phyloP scores from a whole-genome alignment of 225 moss, liverwort and hornwort species.

The Polytrichum commune region DNA sequence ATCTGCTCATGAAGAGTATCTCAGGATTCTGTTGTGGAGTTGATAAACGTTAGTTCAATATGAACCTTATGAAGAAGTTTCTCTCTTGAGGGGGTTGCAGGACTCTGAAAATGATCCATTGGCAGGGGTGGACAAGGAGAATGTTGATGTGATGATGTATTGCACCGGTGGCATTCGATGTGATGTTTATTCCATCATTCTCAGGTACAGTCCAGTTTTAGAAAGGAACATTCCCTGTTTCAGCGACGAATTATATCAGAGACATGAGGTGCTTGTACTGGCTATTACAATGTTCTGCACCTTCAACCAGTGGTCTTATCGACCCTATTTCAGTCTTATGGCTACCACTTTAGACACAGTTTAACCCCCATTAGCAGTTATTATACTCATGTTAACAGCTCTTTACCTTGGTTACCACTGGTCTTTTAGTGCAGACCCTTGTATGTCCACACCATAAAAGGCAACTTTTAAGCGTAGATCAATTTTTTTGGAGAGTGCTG shows the following conservation, averaged over 20 bases:
- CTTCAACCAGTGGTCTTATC: too few relatives aligned
- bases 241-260: too few relatives aligned
- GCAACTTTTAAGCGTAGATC: too few relatives aligned
- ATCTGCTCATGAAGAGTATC: too few relatives aligned
- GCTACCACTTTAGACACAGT: background rate
- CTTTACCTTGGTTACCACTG: background rate
- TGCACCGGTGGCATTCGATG: slow-evolving; percentile 99
- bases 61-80: background rate
- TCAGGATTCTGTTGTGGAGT: too few relatives aligned
- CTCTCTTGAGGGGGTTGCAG: slow-evolving; percentile 34
- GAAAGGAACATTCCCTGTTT: background rate
- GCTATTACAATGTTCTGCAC: too few relatives aligned
- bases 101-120: slow-evolving; percentile 65
- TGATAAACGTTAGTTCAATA: too few relatives aligned
- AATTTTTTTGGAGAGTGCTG: too few relatives aligned
- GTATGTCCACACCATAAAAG: too few relatives aligned
- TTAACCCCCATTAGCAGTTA: background rate
- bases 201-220: slow-evolving; percentile 49
- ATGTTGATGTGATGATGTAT: slow-evolving; percentile 93
- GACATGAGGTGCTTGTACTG: too few relatives aligned
- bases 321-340: background rate
- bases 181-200: slow-evolving; percentile 96
- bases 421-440: too few relatives aligned
- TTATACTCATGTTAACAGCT: background rate
- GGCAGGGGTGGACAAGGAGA: slow-evolving; percentile 80